These are phyloP conservation scores for Immersiporthe knoxdaviesiana DNA, from an alignment of 2,329 filamentous ascomycete species.

Conservation along the genomic window DNA sequence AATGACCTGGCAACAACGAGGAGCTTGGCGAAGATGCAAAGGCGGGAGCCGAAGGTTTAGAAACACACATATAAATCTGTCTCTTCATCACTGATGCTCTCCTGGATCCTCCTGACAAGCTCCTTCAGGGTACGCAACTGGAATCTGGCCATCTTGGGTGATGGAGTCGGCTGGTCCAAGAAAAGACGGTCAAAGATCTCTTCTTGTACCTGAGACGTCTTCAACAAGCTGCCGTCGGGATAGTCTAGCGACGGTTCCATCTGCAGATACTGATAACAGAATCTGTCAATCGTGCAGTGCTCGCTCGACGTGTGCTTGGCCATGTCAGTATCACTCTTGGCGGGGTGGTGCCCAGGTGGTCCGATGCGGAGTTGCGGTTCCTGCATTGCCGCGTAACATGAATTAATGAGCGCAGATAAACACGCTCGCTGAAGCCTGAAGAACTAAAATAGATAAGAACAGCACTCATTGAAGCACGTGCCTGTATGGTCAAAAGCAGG, in stretches of 20 bases:
- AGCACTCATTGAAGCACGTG: background rate
- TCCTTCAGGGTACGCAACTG: constrained; percentile 73
- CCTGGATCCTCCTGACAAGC: constrained; percentile 71
- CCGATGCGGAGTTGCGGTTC: background rate
- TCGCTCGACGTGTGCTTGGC: background rate
- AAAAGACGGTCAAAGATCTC: constrained; percentile 71
- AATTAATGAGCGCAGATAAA: background rate
- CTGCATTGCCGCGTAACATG: background rate
- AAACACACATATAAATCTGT: constrained; percentile 84
- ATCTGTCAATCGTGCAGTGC: constrained; percentile 42
- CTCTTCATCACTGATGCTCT: constrained; percentile 65
- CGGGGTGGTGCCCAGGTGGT: background rate
- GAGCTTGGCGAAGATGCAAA: no score
- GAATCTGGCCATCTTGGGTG: constrained; percentile 55
- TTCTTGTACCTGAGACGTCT: constrained; percentile 64
- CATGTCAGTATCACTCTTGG: background rate
- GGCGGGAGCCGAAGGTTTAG: background rate
- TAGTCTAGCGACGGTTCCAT: constrained; percentile 67
- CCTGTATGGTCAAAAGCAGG: background rate
- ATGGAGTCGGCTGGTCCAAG: constrained; percentile 13
- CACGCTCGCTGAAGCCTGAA: background rate
- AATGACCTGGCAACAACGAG: background rate
- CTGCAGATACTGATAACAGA: constrained; percentile 80
- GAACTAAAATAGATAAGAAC: background rate
- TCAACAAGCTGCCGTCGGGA: constrained; percentile 62